These are phyloP conservation scores for Cladobotryum protrusum DNA, from an alignment of 2,329 filamentous ascomycete genomes.

Conservation along the genomic window DNA sequence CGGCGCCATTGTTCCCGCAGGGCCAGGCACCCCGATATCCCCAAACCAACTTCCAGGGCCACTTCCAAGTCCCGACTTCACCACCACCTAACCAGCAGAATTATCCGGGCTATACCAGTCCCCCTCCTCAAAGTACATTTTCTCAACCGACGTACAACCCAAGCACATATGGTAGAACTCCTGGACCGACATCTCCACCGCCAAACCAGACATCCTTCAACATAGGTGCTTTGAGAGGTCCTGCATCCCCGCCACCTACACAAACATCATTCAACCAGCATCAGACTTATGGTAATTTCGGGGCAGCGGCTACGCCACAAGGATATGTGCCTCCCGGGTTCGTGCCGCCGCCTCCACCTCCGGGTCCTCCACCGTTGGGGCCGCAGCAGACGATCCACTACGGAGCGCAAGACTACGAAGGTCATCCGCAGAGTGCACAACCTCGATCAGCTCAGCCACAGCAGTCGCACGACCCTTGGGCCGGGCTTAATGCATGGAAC, in stretches of 20 bases:
- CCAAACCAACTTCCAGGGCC: conserved; percentile 47
- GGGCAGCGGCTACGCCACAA: conserved; percentile 35
- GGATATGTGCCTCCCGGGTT: conserved; percentile 50
- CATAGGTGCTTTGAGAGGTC: conserved; percentile 31
- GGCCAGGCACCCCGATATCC: conserved; percentile 44
- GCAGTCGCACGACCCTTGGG: conserved; percentile 44
- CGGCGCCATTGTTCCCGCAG: conserved; percentile 46
- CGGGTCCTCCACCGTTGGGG: conserved; percentile 55
- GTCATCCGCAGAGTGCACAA: conserved; percentile 27
- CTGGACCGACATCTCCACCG: conserved; percentile 55
- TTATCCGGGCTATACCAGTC: conserved; percentile 37
- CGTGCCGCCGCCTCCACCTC: conserved; percentile 57
- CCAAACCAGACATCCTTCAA: conserved; percentile 52
- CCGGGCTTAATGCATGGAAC: conserved; percentile 48
- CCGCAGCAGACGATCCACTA: conserved; percentile 58
- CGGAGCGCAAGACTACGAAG: conserved; percentile 28
- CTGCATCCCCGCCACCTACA: conserved; percentile 52
- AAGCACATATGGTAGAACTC: conserved; percentile 51
- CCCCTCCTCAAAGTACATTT: conserved; percentile 38
- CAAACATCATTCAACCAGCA: conserved; percentile 43
- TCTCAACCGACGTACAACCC: conserved; percentile 52
- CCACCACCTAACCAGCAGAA: conserved; percentile 45
- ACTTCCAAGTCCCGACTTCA: conserved; percentile 54
- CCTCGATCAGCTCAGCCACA: conserved; percentile 30
- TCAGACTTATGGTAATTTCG: conserved; percentile 24